Percentiles rank a stretch among this genome's conserved stretches.
Evolutionary conservation across 176 grass and related monocot species (phyloP).

Genomic region (Oryza punctata): DNA sequence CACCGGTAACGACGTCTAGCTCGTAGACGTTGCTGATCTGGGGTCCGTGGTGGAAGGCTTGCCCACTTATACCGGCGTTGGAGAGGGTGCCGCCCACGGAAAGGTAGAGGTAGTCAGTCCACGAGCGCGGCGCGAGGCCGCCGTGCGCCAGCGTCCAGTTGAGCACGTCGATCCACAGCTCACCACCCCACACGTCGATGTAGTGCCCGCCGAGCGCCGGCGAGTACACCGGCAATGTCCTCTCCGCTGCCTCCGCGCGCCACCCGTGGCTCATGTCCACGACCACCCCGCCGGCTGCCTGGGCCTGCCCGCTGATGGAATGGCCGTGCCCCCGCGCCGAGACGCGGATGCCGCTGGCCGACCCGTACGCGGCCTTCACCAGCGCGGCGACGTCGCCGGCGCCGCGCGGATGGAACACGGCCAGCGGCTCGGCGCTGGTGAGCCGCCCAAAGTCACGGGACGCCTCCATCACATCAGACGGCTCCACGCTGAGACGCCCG

Average conservation of each 20-base stretch:
- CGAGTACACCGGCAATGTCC: constrained; percentile 62
- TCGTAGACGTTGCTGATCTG: constrained; percentile 87
- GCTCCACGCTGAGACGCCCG: constrained; percentile 54
- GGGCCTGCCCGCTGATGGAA: constrained; percentile 87
- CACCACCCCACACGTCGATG: constrained; percentile 89
- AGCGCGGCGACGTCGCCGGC: constrained; percentile 57
- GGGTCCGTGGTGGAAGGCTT: constrained; percentile 84
- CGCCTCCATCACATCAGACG: constrained; percentile 51
- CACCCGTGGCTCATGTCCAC: constrained; percentile 72
- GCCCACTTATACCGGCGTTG: constrained; percentile 89
- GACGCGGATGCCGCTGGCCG: constrained; percentile 51
- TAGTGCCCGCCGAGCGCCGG: constrained; percentile 60
- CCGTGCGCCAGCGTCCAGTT: constrained; percentile 81
- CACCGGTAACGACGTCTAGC: constrained; percentile 89
- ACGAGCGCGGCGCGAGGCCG: constrained; percentile 78
- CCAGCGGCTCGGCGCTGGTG: constrained; percentile 43
- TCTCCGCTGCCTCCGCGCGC: background rate
- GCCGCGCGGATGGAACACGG: constrained; percentile 60
- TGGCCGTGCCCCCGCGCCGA: constrained; percentile 82
- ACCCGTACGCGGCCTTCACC: constrained; percentile 51
- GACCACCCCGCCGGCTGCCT: constrained; percentile 65
- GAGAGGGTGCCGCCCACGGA: constrained; percentile 95
- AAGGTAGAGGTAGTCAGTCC: constrained; percentile 94
- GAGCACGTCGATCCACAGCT: constrained; percentile 84
- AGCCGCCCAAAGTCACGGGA: constrained; percentile 68